Base-by-base conservation (phyloP, 1,139 yeast genomes). In the Suhomyces maxii region DNA sequence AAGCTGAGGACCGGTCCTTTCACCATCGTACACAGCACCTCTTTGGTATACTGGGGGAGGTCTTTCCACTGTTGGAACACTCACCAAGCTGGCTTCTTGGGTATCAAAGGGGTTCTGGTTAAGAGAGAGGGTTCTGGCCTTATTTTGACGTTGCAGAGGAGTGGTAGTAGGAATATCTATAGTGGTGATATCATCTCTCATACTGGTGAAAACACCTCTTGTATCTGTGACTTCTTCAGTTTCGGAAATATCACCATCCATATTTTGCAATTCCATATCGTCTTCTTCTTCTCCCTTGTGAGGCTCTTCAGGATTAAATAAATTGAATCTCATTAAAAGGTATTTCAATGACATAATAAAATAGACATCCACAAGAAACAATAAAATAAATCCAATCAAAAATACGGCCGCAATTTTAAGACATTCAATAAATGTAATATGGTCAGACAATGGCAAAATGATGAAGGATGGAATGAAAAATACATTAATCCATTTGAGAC, bases 391-490 rank as follows among this genome's bases (percentile, higher is more conserved):
- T 1, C 95, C 93, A 36, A 84, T 53, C 3, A 83, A 71, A 59
- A 86, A 87, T 10, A 86, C 87, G 0, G 82, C 93, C 2, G 87
- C 89, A 36, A 87, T 87, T 46, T 83, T 82, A 55, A 84, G 71
- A 14, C 89, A 88, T 54, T 86, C 95, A 23, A 77, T 76, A 36
- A 83, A 82, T 11, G 84, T 71, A 39, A 87, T 84, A 49, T 78
- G 77, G 34, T 79, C 77, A 12, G 89, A 78, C 45, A 86, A 70
- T 0, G 95, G 93, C 41, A 87, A 73, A 1, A 84, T 77, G 26
- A 86, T 81, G 57, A 87, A 86, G 0, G 90, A 83, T 0, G 95
- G 93, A 1, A 88, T 82, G 69, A 87, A 87, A 60, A 83, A 86
- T 8, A 86, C 77, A 61, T 84, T 86, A 66, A 87, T 87, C 93